Evolutionary conservation across 2,329 filamentous ascomycete species (phyloP).

Genomic region (Pseudogymnoascus sp.): DNA sequence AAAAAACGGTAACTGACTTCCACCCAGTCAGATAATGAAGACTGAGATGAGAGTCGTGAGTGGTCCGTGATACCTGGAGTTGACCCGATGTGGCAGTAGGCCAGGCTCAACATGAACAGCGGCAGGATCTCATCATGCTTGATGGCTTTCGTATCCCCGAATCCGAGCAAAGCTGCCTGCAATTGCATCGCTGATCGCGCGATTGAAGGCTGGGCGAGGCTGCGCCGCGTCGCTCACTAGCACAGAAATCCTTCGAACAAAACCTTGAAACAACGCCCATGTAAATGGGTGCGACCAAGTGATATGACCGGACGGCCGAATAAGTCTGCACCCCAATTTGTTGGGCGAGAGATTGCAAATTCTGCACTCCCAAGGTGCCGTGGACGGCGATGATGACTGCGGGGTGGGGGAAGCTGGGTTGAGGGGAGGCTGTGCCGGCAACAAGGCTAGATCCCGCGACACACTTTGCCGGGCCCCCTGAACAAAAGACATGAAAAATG

Average conservation of each 20-base stretch:
- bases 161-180: background rate
- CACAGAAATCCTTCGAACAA: background rate
- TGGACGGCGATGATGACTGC: background rate
- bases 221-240: background rate
- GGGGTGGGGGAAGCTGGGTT: background rate
- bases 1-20: no score
- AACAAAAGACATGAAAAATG: background rate
- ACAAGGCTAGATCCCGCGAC: background rate
- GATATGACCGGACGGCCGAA: background rate
- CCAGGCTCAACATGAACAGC: no score
- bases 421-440: background rate
- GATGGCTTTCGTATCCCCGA: background rate
- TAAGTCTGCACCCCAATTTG: background rate
- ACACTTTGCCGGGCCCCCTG: no score
- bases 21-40: no score
- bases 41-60: no score
- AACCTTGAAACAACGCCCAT: conserved; percentile 5
- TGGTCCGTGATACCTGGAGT: no score
- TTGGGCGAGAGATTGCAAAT: background rate
- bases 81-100: no score
- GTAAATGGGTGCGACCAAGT: background rate
- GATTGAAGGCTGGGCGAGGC: background rate
- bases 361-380: background rate
- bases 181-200: background rate
- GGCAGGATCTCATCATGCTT: no score